These are phyloP conservation scores for Tanacetum coccineum DNA, from an alignment of 129 eudicot genomes.

Conservation along the genomic window DNA sequence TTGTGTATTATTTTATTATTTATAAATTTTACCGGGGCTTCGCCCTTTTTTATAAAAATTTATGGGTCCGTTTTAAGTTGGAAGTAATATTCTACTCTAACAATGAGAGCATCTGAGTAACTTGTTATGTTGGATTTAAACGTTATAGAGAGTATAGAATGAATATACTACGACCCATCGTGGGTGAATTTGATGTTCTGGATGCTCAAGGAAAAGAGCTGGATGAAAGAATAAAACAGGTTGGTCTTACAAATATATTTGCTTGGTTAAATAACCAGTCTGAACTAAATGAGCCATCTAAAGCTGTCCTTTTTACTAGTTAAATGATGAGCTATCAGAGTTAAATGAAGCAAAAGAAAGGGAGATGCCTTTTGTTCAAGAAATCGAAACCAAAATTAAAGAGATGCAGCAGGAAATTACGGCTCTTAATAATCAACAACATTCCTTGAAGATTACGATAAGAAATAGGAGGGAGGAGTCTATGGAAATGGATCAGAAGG, in stretches of 20 bases:
- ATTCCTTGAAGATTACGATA: constrained; percentile 46
- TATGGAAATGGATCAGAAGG: constrained; percentile 79
- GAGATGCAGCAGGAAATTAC: constrained; percentile 58
- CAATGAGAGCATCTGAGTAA: constrained; percentile 3
- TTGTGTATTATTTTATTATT: no score
- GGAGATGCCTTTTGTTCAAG: constrained; percentile 71
- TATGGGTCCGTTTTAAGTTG: background rate
- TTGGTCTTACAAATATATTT: constrained; percentile 19
- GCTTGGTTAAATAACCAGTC: background rate
- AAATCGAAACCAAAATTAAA: constrained; percentile 56
- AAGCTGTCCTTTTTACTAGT: constrained; percentile 32
- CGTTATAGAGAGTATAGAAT: constrained; percentile 46
- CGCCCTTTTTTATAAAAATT: no score
- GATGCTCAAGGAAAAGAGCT: constrained; percentile 49
- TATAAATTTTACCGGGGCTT: no score
- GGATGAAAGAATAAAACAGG: constrained; percentile 54
- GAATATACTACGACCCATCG: constrained; percentile 35
- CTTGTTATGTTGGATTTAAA: background rate
- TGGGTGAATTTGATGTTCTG: constrained; percentile 44
- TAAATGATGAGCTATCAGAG: constrained; percentile 57
- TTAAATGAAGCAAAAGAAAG: constrained; percentile 56
- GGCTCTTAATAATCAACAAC: constrained; percentile 67
- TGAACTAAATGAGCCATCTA: background rate
- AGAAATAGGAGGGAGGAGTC: constrained; percentile 60
- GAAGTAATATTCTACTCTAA: background rate